Base-by-base conservation (phyloP, 1,139 yeast genomes). In the Nakaseomyces delphensis region DNA sequence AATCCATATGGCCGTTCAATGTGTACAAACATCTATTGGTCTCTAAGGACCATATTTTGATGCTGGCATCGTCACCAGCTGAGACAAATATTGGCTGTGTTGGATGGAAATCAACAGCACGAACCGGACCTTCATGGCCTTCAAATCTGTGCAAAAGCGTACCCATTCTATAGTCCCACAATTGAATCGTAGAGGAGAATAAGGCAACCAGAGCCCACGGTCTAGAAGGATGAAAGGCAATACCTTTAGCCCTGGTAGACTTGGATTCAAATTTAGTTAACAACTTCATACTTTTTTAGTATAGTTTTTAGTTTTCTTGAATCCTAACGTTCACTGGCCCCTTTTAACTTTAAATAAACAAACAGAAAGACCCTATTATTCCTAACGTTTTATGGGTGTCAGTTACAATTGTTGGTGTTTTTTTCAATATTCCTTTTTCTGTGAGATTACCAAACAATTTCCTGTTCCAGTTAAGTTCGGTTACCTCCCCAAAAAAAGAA, bases 141-240 rank as follows among this genome's bases (percentile, higher is more conserved):
- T 93, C 98, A 60, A 87, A 93, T 46, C 96, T 76, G 64, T 89
- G 98, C 63, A 93, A 81, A 59, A 93, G 70, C 2, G 97, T 87
- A 39, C 99, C 99, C 98, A 93, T 93, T 62, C 99, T 80, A 67
- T 93, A 93, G 65, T 93, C 99, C 99, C 99, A 93, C 51, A 91
- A 73, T 66, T 91, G 98, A 62, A 91, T 89, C 15, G 96, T 86
- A 24, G 96, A 86, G 19, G 96, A 84, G 65, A 89, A 94, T 51
- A 93, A 74, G 4, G 97, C 87, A 29, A 91, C 97, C 56, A 93
- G 73, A 43, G 86, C 85, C 97, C 98, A 93, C 43, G 99, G 97
- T 63, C 94, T 71, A 33, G 53, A 52, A 15, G 98, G 97, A 65
- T 93, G 99, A 67, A 93, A 91, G 45, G 98, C 97, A 59, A 93